Evolutionary conservation across 352 stramenopile genomes (phyloP), one percentile per base, ranked within the genome.

Genomic region (Pilasporangium apinafurcum): DNA sequence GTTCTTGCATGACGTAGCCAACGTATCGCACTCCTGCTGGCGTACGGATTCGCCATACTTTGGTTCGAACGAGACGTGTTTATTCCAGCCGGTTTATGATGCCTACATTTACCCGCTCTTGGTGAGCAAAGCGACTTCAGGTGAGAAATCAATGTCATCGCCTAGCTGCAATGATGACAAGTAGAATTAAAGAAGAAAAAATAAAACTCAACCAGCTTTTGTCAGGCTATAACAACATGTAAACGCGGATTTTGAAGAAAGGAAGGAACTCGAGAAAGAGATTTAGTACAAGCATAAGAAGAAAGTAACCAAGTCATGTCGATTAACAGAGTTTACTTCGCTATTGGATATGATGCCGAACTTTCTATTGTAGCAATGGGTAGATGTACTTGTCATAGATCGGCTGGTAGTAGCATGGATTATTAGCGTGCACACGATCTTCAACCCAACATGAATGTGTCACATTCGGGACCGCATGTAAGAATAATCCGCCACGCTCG

Each of bases 331-430:
- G n/a, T n/a, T n/a, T n/a, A n/a, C n/a, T n/a, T n/a, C n/a, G n/a
- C n/a, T n/a, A n/a, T n/a, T n/a, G n/a, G n/a, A n/a, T n/a, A n/a
- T n/a, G n/a, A n/a, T n/a, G n/a, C n/a, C n/a, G n/a, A n/a, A n/a
- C n/a, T n/a, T n/a, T n/a, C n/a, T n/a, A n/a, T n/a, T 24, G 26
- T n/a, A 56, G 32, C 32, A 51, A 21, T 8, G 54, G 50, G 40
- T 68, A 71, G 24, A 81, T 41, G 43, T 64, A 24, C 20, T 69
- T 44, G 39, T 78, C 59, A 27, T 71, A 80, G 24, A 80, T 52
- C 1, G 34, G 27, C 31, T 41, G 42, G 54, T 68, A 83, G 39
- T 52, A 41, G 26, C 65, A 78, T 28, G 49, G 30, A 20, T 40
- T 32, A 10, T 67, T 47, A 5, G 24, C 21, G 5, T 46, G 43